Evolutionary conservation across 768 basidiomycete genomes (phyloP), one percentile per base, ranked within the genome.

Genomic region (Boletus vermiculosoides): DNA sequence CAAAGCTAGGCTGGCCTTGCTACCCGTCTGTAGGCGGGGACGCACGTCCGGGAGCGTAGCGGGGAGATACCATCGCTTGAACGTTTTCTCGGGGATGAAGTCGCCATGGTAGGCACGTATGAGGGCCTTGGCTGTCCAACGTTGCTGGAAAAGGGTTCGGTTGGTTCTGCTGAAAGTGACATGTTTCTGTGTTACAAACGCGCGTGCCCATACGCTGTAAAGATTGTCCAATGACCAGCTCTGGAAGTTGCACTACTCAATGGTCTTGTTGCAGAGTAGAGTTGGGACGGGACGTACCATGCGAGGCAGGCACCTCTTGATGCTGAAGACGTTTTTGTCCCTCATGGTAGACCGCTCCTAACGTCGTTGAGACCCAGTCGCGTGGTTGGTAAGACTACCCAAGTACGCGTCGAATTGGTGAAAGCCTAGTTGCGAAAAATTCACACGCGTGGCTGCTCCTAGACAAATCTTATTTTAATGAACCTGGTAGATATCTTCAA

Each of bases 31-130:
- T 68, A 60, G 65, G 40, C 77, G 81, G 42, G 82, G 92, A 48
- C 90, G 88, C 52, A 92, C 90, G 66, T 94, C 92, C 0, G 92
- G 96, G 16, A 98, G 79, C 0, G 82, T 86, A 57, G 83, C 78
- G 16, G 96, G 96, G 37, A 99, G 82, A 71, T 94, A 98, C 90
- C 93, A 94, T 55, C 89, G 84, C 70, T 94, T 94, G 82, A 98
- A 98, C 37, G 87, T 87, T 66, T 87, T 89, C 77, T 96, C 93
- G 52, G 86, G 86, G 59, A 98, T 94, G 69, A 83, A 88, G 79
- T 97, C 95, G 23, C 95, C 94, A 69, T 98, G 97, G 79, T 98
- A 98, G 5, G 86, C 95, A 54, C 95, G 86, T 33, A 93, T 82
- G 56, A 93, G 84, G 5, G 86, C 80, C 74, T 96, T 97, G 13